These are phyloP conservation scores for Aspergillus bridgeri DNA, from an alignment of 495 filamentous ascomycete genomes.

Conservation along the genomic window DNA sequence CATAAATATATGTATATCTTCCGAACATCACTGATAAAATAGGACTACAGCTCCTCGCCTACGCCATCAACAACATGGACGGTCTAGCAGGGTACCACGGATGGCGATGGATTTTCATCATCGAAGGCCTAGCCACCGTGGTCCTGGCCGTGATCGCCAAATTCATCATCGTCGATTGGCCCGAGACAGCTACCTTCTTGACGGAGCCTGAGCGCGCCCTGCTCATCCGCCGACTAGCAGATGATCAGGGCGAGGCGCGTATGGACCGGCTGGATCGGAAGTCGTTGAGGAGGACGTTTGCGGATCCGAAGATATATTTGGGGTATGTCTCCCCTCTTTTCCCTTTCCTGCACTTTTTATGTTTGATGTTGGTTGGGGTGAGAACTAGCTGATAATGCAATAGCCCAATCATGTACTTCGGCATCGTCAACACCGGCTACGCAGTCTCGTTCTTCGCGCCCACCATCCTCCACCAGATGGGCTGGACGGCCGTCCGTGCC, in stretches of 20 bases:
- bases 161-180: constrained; percentile 57
- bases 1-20: background rate
- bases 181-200: constrained; percentile 49
- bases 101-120: constrained; percentile 66
- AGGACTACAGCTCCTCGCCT: constrained; percentile 49
- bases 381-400: no score
- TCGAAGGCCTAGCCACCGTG: constrained; percentile 57
- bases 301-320: constrained; percentile 57
- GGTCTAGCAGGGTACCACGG: constrained; percentile 46
- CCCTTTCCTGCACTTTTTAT: background rate
- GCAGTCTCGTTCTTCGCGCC: constrained; percentile 52
- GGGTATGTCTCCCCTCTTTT: constrained; percentile 24
- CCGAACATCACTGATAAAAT: background rate
- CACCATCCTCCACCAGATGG: constrained; percentile 54
- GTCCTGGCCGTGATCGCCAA: constrained; percentile 42
- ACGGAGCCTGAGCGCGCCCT: constrained; percentile 41
- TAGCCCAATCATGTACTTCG: constrained; percentile 48
- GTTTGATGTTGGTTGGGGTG: background rate
- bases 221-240: constrained; percentile 39
- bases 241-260: constrained; percentile 38
- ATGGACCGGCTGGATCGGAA: constrained; percentile 50
- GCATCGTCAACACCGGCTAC: constrained; percentile 49
- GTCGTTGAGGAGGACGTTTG: constrained; percentile 43
- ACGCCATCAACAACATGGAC: constrained; percentile 54
- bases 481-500: constrained; percentile 47